Conservation (phyloP, 345 rosid species). For the Angophora floribunda region DNA sequence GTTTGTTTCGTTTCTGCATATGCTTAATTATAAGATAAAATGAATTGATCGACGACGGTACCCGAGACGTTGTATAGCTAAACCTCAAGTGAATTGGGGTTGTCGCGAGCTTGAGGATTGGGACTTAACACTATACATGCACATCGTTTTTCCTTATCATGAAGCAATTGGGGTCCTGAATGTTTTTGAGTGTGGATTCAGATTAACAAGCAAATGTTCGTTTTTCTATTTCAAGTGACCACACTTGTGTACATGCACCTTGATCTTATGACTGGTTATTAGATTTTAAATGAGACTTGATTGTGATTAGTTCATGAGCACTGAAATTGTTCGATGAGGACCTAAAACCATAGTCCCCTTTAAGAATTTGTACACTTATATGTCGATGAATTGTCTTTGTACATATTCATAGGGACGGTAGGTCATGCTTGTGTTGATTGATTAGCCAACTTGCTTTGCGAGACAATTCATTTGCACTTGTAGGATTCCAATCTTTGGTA, state of each 20-base stretch:
- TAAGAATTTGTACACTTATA: neutral
- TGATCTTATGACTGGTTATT: neutral
- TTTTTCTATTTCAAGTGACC: neutral
- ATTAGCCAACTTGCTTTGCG: neutral
- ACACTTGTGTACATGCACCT: neutral
- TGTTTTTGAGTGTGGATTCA: neutral
- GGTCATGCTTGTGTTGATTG: neutral
- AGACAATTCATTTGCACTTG: neutral
- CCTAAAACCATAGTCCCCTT: neutral
- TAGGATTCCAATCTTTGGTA: neutral
- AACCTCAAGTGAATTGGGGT: no score
- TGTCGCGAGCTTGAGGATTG: no score
- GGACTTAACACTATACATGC: neutral
- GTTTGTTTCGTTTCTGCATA: no score
- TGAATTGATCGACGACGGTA: no score
- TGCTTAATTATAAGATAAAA: no score
- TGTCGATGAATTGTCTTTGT: neutral
- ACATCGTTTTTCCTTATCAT: neutral
- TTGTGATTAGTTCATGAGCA: neutral
- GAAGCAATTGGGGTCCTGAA: neutral
- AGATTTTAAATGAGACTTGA: fast-evolving
- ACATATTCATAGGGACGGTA: neutral
- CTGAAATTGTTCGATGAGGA: neutral
- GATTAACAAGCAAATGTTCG: neutral
- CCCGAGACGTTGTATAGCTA: no score